Conservation (phyloP, 2,329 filamentous ascomycete species). For the Calonectria hongkongensis region DNA sequence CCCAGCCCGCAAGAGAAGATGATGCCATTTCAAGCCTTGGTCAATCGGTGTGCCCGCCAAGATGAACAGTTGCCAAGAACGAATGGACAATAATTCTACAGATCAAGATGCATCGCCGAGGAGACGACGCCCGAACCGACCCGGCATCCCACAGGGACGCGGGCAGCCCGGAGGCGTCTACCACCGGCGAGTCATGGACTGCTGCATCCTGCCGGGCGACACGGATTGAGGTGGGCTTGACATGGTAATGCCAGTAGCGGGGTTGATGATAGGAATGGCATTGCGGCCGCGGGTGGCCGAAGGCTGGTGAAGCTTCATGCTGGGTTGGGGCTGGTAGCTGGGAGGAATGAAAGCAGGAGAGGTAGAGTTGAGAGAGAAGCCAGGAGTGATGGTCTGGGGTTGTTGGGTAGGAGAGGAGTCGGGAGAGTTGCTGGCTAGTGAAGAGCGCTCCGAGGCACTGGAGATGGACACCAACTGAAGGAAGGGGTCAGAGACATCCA, state of each 20-base stretch:
- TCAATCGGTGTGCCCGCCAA: slow-evolving; percentile 68
- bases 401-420: slow-evolving; percentile 94
- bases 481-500: slow-evolving; percentile 59
- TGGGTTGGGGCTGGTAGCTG: slow-evolving; percentile 78
- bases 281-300: slow-evolving; percentile 92
- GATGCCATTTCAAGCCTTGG: slow-evolving; percentile 63
- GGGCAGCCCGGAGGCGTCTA: slow-evolving; percentile 60
- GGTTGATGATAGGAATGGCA: slow-evolving; percentile 98
- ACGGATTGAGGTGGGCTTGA: slow-evolving; percentile 88
- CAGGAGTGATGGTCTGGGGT: slow-evolving; percentile 84
- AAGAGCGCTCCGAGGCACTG: slow-evolving; percentile 94
- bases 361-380: slow-evolving; percentile 82
- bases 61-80: slow-evolving; percentile 67
- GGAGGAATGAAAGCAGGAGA: slow-evolving; percentile 81
- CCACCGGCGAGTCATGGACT: slow-evolving; percentile 72
- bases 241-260: slow-evolving; percentile 90
- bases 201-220: slow-evolving; percentile 77
- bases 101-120: slow-evolving; percentile 59
- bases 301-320: slow-evolving; percentile 92
- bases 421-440: slow-evolving; percentile 94
- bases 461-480: slow-evolving; percentile 91
- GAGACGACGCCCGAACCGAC: slow-evolving; percentile 60
- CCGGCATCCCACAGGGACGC: slow-evolving; percentile 59
- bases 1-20: slow-evolving; percentile 62
- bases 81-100: slow-evolving; percentile 62